Evolutionary conservation across 148 eudicot species (phyloP), one percentile per base, ranked within the genome.

Genomic region (Rhododendron henanense): DNA sequence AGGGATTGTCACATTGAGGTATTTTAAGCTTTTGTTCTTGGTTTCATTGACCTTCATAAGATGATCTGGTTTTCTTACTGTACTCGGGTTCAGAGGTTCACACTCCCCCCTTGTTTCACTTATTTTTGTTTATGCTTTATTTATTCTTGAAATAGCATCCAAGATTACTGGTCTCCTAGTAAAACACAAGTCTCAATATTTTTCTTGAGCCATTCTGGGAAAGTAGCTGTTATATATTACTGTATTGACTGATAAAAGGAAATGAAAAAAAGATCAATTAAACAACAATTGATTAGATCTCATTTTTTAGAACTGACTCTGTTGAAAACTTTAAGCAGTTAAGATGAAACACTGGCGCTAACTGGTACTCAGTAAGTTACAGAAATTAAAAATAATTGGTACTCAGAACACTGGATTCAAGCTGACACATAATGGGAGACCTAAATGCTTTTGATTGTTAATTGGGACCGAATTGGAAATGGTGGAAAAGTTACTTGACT

Each of bases 1-100:
- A 13, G 88, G 89, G 84, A 79, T 80, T 37, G 71, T 79, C 88
- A 85, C 39, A 82, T 76, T 92, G 84, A 94, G 98, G 98, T 94
- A 90, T 23, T 79, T 28, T 16, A 80, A 82, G 45, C 5, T 39
- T 44, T 82, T 45, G 19, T n/a, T 74, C 19, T 84, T 48, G 83
- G 13, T 83, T 76, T 37, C 80, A 25, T 44, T 23, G 37, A 13
- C 61, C 79, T 53, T 31, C 41, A 74, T 57, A 73, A 84, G 79
- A 47, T 33, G 53, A 15, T 50, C 3, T n/a, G 21, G 15, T 61
- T 55, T 76, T 76, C 79, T 55, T 19, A 18, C 39, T 33, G 39
- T 31, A 31, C 18, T 71, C 7, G 18, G 41, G 76, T 14, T 31
- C 76, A 71, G 39, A 71, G 21, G 19, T 71, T 31, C 76, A 31